Base-by-base conservation (phyloP, 805 yeast species). In the Spencermartinsiella europaea region DNA sequence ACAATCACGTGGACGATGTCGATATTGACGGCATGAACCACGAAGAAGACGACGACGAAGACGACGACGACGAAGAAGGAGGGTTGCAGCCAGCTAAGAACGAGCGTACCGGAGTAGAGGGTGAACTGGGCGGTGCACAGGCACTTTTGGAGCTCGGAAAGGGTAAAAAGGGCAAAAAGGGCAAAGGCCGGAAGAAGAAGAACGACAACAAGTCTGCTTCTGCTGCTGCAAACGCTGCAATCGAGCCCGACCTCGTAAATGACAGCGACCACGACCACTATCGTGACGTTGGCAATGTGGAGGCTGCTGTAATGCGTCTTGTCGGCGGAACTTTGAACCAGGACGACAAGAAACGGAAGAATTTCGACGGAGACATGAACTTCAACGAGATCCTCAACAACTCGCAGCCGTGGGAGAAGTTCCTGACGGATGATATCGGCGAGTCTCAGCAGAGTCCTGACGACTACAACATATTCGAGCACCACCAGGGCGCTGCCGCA, bases 241-340 rank as follows among this genome's bases (percentile, higher is more conserved):
- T 14, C 12, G 21, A 15, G 33, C 31, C 31, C 35, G 44, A 38
- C 12, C 34, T 38, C 12, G 43, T 15, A 14, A 16, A 35, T 10
- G 43, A 38, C n/a, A 41, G 33, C 34, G 34, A 22, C 44, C 37
- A 20, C 38, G 39, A 25, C 12, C 51, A 47, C 22, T 42, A 48
- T 27, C 35, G 41, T 8, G 48, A 42, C 17, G 49, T 38, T n/a
- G 44, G 47, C 17, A 41, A 45, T 12, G 93, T 83, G 2, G 93
- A 83, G 57, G 93, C 85, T 15, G 93, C 89, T 0, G 89, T 85
- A 15, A 72, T 84, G 77, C 74, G 77, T 46, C 77, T 77, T 54
- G 91, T 83, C 12, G 87, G 84, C 16, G 84, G 82, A 4, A 75
- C 81, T 1, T 63, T 82, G 36, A 77, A 71, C 15, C 62, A 66